Percentiles rank a stretch among this genome's conserved stretches.
Conservation (phyloP, 2,329 filamentous ascomycete species). For the Arthrinium puccinioides region DNA sequence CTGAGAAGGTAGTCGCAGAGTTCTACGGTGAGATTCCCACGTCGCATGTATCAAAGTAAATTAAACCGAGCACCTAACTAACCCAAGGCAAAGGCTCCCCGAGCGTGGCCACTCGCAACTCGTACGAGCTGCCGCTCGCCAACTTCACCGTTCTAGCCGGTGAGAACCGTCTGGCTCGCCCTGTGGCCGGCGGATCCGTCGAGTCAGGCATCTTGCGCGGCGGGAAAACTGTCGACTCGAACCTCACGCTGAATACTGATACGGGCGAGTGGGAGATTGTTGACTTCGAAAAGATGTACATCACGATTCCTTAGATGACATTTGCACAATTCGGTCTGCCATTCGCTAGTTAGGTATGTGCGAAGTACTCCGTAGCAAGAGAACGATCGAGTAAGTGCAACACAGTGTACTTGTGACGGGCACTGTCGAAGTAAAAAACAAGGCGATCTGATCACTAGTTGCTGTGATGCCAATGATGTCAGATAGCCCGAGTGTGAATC, state of each 20-base stretch:
- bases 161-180: conserved; percentile 46
- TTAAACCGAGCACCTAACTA: too few relatives aligned
- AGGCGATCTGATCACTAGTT: not conserved
- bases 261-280: not conserved
- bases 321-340: too few relatives aligned
- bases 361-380: too few relatives aligned
- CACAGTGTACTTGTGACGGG: not conserved
- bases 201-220: conserved; percentile 9
- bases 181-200: conserved; percentile 32
- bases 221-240: not conserved
- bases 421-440: not conserved
- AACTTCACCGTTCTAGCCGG: conserved; percentile 62
- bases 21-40: conserved; percentile 47
- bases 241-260: not conserved
- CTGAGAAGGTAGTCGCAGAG: conserved; percentile 50
- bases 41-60: not conserved
- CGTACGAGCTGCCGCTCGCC: conserved; percentile 58
- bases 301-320: not conserved
- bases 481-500: too few relatives aligned
- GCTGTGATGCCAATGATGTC: not conserved
- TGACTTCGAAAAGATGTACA: not conserved
- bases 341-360: too few relatives aligned
- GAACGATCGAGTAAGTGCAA: too few relatives aligned
- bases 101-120: conserved; percentile 50
- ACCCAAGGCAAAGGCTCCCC: conserved; percentile 30